A percentile compares a stretch with the other conserved stretches of the same genome.
phyloP scores from a whole-genome alignment of 495 filamentous ascomycete genomes.

The Lasiosphaeriaceae sp. region DNA sequence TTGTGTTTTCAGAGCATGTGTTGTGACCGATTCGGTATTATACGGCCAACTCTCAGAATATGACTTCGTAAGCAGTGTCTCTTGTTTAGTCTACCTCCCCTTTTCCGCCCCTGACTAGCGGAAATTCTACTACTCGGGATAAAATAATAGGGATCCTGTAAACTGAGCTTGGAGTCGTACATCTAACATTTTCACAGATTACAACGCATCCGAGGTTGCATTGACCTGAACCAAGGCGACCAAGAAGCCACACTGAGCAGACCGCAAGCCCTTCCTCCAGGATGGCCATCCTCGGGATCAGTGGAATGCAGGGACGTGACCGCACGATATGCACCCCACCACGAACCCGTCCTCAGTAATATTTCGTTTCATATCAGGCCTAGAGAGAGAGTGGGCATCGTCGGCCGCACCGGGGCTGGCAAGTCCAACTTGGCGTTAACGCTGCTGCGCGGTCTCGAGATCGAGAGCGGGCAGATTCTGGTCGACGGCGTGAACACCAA shows the following conservation, averaged over 20 bases:
- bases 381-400: constrained; percentile 37
- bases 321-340: constrained; percentile 20
- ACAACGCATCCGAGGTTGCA: too few species aligned
- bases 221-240: too few species aligned
- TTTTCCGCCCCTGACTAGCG: too few species aligned
- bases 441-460: constrained; percentile 38
- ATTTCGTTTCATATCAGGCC: constrained; percentile 31
- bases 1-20: constrained; percentile 49
- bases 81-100: too few species aligned
- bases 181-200: too few species aligned
- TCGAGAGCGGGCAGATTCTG: constrained; percentile 27
- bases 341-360: constrained; percentile 27
- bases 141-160: too few species aligned
- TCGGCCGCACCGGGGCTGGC: constrained; percentile 47
- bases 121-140: too few species aligned
- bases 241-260: too few species aligned
- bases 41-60: constrained; percentile 42
- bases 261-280: too few species aligned
- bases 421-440: constrained; percentile 34
- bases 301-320: neutral
- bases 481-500: constrained; percentile 45
- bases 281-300: constrained; percentile 17
- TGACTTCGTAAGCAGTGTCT: constrained; percentile 8
- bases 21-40: constrained; percentile 42
- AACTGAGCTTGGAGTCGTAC: too few species aligned